These are phyloP conservation scores for Trichoderma atroviride DNA, from an alignment of 2,329 filamentous ascomycete species.

Conservation along the genomic window DNA sequence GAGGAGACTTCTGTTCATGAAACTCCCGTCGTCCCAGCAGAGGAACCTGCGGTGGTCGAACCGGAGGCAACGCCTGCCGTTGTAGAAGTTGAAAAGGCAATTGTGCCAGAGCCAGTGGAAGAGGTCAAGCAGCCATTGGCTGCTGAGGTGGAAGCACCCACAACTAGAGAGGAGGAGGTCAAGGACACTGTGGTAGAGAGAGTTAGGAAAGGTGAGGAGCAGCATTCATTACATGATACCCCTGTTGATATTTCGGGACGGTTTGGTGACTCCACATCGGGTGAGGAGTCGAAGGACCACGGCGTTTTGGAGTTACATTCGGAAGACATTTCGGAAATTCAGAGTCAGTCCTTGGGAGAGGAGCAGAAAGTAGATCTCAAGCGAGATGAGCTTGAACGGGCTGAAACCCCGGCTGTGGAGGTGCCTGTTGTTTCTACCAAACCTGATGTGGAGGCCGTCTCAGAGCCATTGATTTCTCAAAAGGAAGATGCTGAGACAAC, in stretches of 20 bases:
- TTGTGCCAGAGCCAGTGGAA: conserved; percentile 24
- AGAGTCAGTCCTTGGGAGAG: conserved; percentile 30
- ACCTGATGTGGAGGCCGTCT: conserved; percentile 20
- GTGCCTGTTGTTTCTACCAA: conserved; percentile 25
- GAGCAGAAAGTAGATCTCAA: conserved; percentile 33
- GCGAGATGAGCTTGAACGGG: conserved; percentile 20
- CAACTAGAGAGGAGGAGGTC: conserved; percentile 35
- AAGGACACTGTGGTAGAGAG: conserved; percentile 39
- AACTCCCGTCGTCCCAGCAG: not conserved
- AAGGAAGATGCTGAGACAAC: conserved; percentile 21
- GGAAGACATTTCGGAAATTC: conserved; percentile 34
- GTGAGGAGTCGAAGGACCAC: conserved; percentile 32
- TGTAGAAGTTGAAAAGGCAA: conserved; percentile 3
- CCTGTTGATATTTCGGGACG: conserved; percentile 41
- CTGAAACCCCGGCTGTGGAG: conserved; percentile 21
- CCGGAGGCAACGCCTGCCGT: conserved; percentile 4
- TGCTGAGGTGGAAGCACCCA: conserved; percentile 22
- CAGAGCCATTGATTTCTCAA: conserved; percentile 22
- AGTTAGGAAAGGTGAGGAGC: conserved; percentile 50
- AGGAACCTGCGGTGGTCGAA: not conserved
- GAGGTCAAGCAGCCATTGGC: conserved; percentile 25
- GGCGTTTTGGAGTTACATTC: conserved; percentile 37
- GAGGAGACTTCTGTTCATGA: conserved; percentile 22
- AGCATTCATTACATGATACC: conserved; percentile 44
- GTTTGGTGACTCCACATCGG: conserved; percentile 35